Evolutionary conservation across 2,329 filamentous ascomycete species (phyloP), one percentile per base, ranked within the genome.

Genomic region (Madurella fahalii): DNA sequence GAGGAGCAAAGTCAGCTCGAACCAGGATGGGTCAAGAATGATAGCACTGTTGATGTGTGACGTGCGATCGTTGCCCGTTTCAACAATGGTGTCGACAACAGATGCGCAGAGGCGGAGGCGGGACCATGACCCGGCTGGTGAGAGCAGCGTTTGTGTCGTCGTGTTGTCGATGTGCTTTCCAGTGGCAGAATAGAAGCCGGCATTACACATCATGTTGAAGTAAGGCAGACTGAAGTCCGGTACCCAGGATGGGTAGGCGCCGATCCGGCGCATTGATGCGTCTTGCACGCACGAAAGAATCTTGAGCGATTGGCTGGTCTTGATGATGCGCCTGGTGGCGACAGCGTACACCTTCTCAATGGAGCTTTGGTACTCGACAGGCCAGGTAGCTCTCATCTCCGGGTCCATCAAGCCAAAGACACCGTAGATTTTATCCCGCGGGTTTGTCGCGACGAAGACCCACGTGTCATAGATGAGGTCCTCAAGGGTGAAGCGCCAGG

Each of bases 341-440:
- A 41, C 7, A n/a, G 56, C 56, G 40, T 44, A 58, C 5, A 43
- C 46, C 12, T 53, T 7, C 20, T 53, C 53, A 3, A 47, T 17
- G 1, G 56, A 15, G 17, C 20, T 53, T 8, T 31, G 15, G 50
- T 58, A 58, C 43, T 58, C 43, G n/a, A 58, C 47, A 2, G n/a
- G 34, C 56, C 53, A 53, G 2, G 15, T 32, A 2, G 37, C 32
- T 20, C 53, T 50, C 16, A 49, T 34, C 13, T 40, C 18, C 11
- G 50, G 40, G 5, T 53, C 40, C 2, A 53, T 45, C 18, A 58
- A 39, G 1, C 53, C 53, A 2, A 56, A 40, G n/a, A 58, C 40
- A 15, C 53, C 56, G 25, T 58, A 58, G 30, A 56, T 15, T 41
- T 58, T 58, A 40, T 58, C 56, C 13, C 53, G 50, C 8, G 56